Percentiles rank a stretch among this genome's conserved stretches.
These are phyloP conservation scores for Fagopyrum tataricum DNA, from an alignment of 148 eudicot species.

Conservation along the genomic window DNA sequence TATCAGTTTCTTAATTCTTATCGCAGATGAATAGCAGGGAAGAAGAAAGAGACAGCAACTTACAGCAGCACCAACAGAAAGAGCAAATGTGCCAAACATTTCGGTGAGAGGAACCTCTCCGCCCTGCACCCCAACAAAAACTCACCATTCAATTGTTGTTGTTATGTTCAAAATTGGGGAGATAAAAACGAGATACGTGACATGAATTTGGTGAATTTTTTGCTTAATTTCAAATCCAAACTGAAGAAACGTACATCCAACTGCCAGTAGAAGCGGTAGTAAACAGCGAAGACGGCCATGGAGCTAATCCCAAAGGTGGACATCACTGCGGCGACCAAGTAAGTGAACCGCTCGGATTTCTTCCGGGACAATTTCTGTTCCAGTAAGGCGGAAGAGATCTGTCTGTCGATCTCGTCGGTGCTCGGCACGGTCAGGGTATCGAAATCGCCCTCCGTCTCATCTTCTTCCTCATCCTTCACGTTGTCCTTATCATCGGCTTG, in stretches of 20 bases:
- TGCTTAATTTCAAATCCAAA: background rate
- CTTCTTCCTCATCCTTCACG: no score
- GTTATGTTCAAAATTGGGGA: background rate
- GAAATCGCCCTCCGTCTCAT: background rate
- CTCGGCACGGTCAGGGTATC: background rate
- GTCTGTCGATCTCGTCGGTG: slow-evolving; percentile 16
- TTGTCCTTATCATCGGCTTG: background rate
- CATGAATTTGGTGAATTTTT: background rate
- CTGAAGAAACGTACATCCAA: slow-evolving; percentile 50
- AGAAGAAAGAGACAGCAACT: slow-evolving; percentile 16
- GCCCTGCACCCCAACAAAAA: slow-evolving; percentile 34
- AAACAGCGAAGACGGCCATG: slow-evolving; percentile 82
- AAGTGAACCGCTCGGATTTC: slow-evolving; percentile 76
- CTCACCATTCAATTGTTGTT: background rate
- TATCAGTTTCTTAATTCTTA: background rate
- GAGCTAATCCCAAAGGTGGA: slow-evolving; percentile 82
- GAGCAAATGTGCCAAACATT: slow-evolving; percentile 92
- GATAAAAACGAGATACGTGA: background rate
- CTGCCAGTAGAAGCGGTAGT: slow-evolving; percentile 84
- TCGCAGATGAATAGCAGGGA: background rate
- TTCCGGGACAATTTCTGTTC: slow-evolving; percentile 56
- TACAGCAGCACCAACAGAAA: slow-evolving; percentile 95
- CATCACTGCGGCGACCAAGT: slow-evolving; percentile 84
- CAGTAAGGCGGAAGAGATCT: slow-evolving; percentile 27
- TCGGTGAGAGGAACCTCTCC: slow-evolving; percentile 72